A percentile compares a stretch with the other conserved stretches of the same genome.
These are phyloP conservation scores for Middelhovenomyces tepae DNA, from an alignment of 805 yeast genomes.

Conservation along the genomic window DNA sequence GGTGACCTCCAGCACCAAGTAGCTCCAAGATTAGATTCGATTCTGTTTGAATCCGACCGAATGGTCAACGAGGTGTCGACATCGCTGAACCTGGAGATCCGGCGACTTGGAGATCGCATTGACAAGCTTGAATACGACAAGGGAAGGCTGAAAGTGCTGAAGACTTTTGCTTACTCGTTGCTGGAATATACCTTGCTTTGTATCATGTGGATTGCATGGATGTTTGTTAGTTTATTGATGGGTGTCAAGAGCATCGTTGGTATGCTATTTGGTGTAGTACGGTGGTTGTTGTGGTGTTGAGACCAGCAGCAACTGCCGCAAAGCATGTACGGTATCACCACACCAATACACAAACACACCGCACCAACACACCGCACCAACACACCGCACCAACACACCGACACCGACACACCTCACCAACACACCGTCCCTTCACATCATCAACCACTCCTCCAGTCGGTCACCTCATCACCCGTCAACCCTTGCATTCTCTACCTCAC, in stretches of 20 bases:
- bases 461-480: too few species aligned
- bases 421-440: too few species aligned
- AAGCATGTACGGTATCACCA: too few species aligned
- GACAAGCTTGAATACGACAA: constrained; percentile 14
- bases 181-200: constrained; percentile 18
- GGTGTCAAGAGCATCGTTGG: constrained; percentile 8
- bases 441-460: too few species aligned
- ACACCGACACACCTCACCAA: too few species aligned
- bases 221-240: constrained; percentile 13
- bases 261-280: constrained; percentile 5
- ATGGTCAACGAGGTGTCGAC: constrained; percentile 20
- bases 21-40: constrained; percentile 15
- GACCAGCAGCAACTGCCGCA: too few species aligned
- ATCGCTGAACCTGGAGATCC: constrained; percentile 17
- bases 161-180: constrained; percentile 15
- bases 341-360: too few species aligned
- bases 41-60: constrained; percentile 20
- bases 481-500: too few species aligned
- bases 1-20: constrained; percentile 13
- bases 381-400: too few species aligned
- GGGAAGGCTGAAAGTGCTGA: constrained; percentile 13
- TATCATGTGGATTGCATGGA: constrained; percentile 22
- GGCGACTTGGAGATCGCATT: constrained; percentile 17
- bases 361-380: too few species aligned
- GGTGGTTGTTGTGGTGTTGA: constrained; percentile 22